Conservation (phyloP, 331 rosid species). For the Pyracantha coccinea region DNA sequence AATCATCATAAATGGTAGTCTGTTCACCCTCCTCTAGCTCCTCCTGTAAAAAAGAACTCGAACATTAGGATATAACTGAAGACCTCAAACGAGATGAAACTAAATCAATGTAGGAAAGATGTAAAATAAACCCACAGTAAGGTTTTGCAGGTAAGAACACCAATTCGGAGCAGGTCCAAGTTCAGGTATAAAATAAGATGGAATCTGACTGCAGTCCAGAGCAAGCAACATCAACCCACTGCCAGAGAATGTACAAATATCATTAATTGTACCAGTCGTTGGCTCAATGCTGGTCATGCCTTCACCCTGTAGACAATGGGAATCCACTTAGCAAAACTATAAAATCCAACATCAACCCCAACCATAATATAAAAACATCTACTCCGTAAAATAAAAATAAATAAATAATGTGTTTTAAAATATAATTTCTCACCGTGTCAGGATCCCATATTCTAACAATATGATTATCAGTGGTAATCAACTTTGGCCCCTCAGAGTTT, state of each 20-base stretch:
- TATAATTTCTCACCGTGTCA: slow-evolving; percentile 44
- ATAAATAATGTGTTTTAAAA: neutral
- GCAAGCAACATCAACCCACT: slow-evolving; percentile 91
- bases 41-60: slow-evolving; percentile 51
- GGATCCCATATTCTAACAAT: slow-evolving; percentile 93
- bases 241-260: slow-evolving; percentile 66
- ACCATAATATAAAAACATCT: neutral
- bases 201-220: slow-evolving; percentile 80
- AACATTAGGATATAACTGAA: neutral
- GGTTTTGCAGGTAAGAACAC: slow-evolving; percentile 79
- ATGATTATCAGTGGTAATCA: slow-evolving; percentile 74
- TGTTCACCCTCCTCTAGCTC: slow-evolving; percentile 73
- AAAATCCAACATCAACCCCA: neutral
- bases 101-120: neutral
- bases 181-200: slow-evolving; percentile 89
- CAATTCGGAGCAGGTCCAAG: slow-evolving; percentile 99
- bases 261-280: slow-evolving; percentile 67
- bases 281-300: slow-evolving; percentile 97
- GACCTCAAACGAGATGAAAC: slow-evolving; percentile 1
- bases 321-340: neutral
- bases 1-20: slow-evolving; percentile 63
- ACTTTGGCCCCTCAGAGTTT: slow-evolving; percentile 57
- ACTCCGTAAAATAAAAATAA: neutral
- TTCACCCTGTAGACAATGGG: slow-evolving; percentile 56
- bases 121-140: slow-evolving; percentile 47